phyloP scores from a whole-genome alignment of 768 basidiomycete genomes.

The Lanmaoa pseudosensibilis region DNA sequence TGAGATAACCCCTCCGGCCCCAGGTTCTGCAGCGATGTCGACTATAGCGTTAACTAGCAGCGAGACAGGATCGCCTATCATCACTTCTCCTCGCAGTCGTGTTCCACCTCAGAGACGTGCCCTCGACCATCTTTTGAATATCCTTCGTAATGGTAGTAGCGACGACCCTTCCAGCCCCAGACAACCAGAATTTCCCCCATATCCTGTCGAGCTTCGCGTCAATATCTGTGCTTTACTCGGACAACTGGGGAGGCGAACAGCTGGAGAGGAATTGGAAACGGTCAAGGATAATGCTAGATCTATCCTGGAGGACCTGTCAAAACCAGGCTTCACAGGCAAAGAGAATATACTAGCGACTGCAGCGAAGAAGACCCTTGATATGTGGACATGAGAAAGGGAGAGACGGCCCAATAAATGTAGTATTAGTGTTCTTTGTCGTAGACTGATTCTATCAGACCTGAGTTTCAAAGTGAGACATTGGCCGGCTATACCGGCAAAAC shows the following conservation, averaged over 20 bases:
- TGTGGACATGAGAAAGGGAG: slow-evolving; percentile 32
- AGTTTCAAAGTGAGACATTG: not conserved
- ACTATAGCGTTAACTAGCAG: slow-evolving; percentile 42
- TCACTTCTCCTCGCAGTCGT: slow-evolving; percentile 43
- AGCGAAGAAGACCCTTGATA: slow-evolving; percentile 43
- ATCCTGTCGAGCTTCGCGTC: slow-evolving; percentile 73
- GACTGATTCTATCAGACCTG: not conserved
- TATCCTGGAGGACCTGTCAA: slow-evolving; percentile 51
- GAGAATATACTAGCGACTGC: slow-evolving; percentile 37
- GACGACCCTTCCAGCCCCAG: slow-evolving; percentile 44
- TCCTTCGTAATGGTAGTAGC: slow-evolving; percentile 49
- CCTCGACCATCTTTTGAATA: slow-evolving; percentile 65
- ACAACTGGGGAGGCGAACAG: slow-evolving; percentile 56
- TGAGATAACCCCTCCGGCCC: slow-evolving; percentile 36
- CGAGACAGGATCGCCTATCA: slow-evolving; percentile 49
- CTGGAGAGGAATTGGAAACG: slow-evolving; percentile 46
- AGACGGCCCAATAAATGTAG: not conserved
- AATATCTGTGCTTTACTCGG: slow-evolving; percentile 75
- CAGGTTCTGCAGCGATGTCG: slow-evolving; percentile 37
- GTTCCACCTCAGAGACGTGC: slow-evolving; percentile 51
- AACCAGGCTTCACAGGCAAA: slow-evolving; percentile 34
- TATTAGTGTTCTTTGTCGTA: slow-evolving; percentile 2
- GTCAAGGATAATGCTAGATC: slow-evolving; percentile 53
- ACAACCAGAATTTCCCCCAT: slow-evolving; percentile 37
- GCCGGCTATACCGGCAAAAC: slow-evolving; percentile 10